Percentiles rank a stretch among this genome's conserved stretches.
Conservation (phyloP, 176 grass and related monocot species). For the Eragrostis nindensis region DNA sequence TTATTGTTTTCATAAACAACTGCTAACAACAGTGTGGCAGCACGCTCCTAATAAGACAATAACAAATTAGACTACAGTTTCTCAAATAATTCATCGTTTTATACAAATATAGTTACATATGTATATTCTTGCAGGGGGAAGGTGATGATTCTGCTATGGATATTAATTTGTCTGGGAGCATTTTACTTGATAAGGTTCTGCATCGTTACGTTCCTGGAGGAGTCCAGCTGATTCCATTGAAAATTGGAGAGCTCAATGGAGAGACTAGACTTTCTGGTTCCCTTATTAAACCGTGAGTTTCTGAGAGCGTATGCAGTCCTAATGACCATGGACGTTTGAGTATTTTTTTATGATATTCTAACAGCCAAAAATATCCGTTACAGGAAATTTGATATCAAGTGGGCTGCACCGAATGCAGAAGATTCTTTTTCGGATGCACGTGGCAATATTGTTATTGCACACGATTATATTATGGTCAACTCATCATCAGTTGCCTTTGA, state of each 20-base stretch:
- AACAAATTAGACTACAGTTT: constrained; percentile 29
- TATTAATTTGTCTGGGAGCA: constrained; percentile 96
- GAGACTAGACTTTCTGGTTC: constrained; percentile 97
- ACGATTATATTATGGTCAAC: constrained; percentile 81
- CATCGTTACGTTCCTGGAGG: constrained; percentile 79
- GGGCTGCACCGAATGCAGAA: constrained; percentile 96
- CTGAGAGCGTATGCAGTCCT: constrained; percentile 10
- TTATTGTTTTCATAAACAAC: neutral
- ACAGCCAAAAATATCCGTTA: neutral
- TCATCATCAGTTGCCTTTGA: constrained; percentile 97
- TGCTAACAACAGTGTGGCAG: neutral
- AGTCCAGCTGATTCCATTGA: constrained; percentile 72
- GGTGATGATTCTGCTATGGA: constrained; percentile 90
- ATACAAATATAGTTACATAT: constrained; percentile 46
- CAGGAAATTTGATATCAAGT: constrained; percentile 99
- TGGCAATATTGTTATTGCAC: constrained; percentile 88
- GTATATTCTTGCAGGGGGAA: constrained; percentile 71
- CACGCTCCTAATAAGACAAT: neutral
- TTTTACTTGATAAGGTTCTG: constrained; percentile 93
- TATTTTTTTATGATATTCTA: constrained; percentile 32
- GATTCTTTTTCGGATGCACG: constrained; percentile 95
- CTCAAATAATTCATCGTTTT: constrained; percentile 28
- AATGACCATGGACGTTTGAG: neutral
- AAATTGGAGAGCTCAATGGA: constrained; percentile 97
- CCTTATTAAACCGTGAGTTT: constrained; percentile 88